phyloP scores from a whole-genome alignment of 495 filamentous ascomycete genomes.

The Aspergillus egyptiacus region DNA sequence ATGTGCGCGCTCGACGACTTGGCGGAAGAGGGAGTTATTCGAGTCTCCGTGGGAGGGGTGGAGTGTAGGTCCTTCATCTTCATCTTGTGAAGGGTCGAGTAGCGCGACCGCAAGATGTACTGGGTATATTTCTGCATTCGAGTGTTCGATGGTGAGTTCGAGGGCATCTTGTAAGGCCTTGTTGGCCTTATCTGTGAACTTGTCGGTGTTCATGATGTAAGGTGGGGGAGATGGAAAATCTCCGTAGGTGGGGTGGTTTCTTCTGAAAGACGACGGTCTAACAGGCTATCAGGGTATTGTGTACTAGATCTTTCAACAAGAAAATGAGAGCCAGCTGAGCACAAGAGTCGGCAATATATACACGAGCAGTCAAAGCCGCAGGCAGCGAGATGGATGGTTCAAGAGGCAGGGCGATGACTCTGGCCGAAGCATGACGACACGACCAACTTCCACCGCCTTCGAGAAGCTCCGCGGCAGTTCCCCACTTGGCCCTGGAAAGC shows the following conservation, averaged over 20 bases:
- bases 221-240: slow-evolving; percentile 7
- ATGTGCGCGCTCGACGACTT: slow-evolving; percentile 89
- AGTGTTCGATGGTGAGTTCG: slow-evolving; percentile 75
- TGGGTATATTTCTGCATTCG: slow-evolving; percentile 82
- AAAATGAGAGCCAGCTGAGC: not conserved
- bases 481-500: not conserved
- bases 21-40: slow-evolving; percentile 73
- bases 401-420: slow-evolving; percentile 9
- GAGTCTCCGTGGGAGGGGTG: slow-evolving; percentile 52
- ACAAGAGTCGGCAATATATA: slow-evolving; percentile 1
- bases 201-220: slow-evolving; percentile 41
- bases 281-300: slow-evolving; percentile 1
- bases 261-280: not conserved
- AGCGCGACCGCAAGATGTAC: slow-evolving; percentile 84
- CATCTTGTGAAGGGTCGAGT: slow-evolving; percentile 75
- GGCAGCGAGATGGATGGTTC: no score
- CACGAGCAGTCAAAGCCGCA: not conserved
- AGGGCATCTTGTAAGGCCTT: slow-evolving; percentile 83
- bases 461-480: slow-evolving; percentile 24
- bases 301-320: not conserved
- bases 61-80: slow-evolving; percentile 59
- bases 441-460: slow-evolving; percentile 38
- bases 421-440: slow-evolving; percentile 29
- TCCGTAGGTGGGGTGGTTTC: slow-evolving; percentile 1
- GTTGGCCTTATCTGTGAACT: slow-evolving; percentile 88